Percentiles rank a stretch among this genome's conserved stretches.
Evolutionary conservation across 441 rosid genomes (phyloP).

Genomic region (Biscutella auriculata): DNA sequence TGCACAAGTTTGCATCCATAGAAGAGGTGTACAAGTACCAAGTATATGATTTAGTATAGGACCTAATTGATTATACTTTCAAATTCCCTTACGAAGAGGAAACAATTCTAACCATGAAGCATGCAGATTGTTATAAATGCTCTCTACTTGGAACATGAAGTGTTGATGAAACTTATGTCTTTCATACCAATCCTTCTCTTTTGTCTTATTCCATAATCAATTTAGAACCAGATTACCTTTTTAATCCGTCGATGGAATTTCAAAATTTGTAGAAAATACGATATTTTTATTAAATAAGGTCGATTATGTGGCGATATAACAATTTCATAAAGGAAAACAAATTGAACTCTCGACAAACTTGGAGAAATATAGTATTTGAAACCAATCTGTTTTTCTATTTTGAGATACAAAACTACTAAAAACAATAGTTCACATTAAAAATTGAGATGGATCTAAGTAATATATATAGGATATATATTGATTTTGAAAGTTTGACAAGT

Average conservation of each 20-base stretch:
- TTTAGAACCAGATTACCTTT: background rate
- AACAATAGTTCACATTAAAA: too few species aligned
- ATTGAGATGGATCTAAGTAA: too few species aligned
- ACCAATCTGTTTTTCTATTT: background rate
- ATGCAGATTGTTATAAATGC: conserved; percentile 19
- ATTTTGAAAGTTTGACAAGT: too few species aligned
- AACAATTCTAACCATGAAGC: conserved; percentile 24
- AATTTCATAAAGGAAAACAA: background rate
- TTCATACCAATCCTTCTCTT: conserved; percentile 8
- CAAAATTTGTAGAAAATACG: background rate
- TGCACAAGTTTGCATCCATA: conserved; percentile 2
- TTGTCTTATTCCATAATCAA: conserved; percentile 17
- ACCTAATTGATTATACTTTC: conserved; percentile 4
- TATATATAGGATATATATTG: too few species aligned
- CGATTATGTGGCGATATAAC: background rate
- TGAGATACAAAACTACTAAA: too few species aligned
- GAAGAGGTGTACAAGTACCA: conserved; percentile 18
- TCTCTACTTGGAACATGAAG: conserved; percentile 10
- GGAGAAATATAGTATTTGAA: background rate
- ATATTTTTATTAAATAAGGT: background rate
- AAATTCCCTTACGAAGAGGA: conserved; percentile 22
- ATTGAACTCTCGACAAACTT: background rate
- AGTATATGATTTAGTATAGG: conserved; percentile 24
- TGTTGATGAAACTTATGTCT: conserved; percentile 9
- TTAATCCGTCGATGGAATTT: background rate